phyloP scores from a whole-genome alignment of 305 asterid species.

The Plantago coronopus region DNA sequence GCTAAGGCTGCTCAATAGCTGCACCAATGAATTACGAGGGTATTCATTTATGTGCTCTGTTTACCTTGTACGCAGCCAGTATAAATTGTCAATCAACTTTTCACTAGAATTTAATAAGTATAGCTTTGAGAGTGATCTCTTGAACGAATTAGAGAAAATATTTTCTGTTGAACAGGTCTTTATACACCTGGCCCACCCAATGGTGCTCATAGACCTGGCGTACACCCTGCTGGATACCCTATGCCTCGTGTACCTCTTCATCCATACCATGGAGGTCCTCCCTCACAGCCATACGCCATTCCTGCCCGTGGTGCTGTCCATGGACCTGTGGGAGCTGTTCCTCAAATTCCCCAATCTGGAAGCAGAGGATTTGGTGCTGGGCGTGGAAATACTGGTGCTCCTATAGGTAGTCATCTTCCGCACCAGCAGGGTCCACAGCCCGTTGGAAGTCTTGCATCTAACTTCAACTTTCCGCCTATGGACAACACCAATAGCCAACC shows the following conservation, averaged over 20 bases:
- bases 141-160: conserved; percentile 16
- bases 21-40: background rate
- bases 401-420: conserved; percentile 92
- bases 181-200: conserved; percentile 76
- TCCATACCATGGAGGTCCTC: conserved; percentile 84
- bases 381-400: conserved; percentile 79
- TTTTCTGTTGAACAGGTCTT: conserved; percentile 50
- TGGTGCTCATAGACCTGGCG: conserved; percentile 78
- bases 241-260: conserved; percentile 80
- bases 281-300: conserved; percentile 95
- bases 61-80: conserved; percentile 6
- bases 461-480: conserved; percentile 72
- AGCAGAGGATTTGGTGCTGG: conserved; percentile 93
- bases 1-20: background rate
- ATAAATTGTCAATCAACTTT: background rate
- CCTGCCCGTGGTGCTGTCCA: conserved; percentile 93
- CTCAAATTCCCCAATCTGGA: conserved; percentile 92
- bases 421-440: conserved; percentile 86
- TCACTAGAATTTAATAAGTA: background rate
- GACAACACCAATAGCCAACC: conserved; percentile 93
- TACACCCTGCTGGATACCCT: conserved; percentile 84
- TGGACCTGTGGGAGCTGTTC: conserved; percentile 91
- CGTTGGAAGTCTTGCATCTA: conserved; percentile 68
- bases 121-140: background rate
- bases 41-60: background rate